These are phyloP conservation scores for Candida corydali DNA, from an alignment of 805 yeast species.

Conservation along the genomic window DNA sequence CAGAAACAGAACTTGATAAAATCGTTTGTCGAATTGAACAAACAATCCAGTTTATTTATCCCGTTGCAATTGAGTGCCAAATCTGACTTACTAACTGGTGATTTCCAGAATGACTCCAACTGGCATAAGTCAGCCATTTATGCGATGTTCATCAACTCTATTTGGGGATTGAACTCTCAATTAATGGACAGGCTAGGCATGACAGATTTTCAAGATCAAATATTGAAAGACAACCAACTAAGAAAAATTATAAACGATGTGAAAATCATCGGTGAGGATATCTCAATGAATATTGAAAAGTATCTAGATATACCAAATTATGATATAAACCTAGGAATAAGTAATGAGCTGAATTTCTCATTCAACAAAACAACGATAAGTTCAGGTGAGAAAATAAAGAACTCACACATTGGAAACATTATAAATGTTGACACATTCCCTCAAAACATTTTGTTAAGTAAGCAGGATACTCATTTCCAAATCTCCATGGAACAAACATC, in stretches of 20 bases:
- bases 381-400: constrained; percentile 6
- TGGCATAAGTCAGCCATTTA: constrained; percentile 20
- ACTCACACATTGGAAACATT: constrained; percentile 16
- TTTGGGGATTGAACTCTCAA: constrained; percentile 39
- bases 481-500: constrained; percentile 24
- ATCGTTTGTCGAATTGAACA: constrained; percentile 42
- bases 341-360: neutral
- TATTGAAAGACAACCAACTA: constrained; percentile 37
- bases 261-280: constrained; percentile 11
- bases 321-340: neutral
- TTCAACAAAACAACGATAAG: constrained; percentile 7
- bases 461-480: constrained; percentile 7
- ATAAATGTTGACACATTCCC: constrained; percentile 28
- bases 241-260: constrained; percentile 48
- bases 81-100: constrained; percentile 7
- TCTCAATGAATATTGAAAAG: neutral
- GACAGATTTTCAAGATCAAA: constrained; percentile 40
- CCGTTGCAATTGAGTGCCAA: constrained; percentile 41
- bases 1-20: constrained; percentile 39
- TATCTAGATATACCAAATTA: constrained; percentile 2
- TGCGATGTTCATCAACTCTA: constrained; percentile 25
- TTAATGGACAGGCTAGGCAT: constrained; percentile 30
- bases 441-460: constrained; percentile 9
- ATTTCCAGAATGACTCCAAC: constrained; percentile 9
- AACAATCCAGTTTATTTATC: constrained; percentile 49